Evolutionary conservation across 2,329 filamentous ascomycete genomes (phyloP).

Genomic region (Colletotrichum spaethianum): DNA sequence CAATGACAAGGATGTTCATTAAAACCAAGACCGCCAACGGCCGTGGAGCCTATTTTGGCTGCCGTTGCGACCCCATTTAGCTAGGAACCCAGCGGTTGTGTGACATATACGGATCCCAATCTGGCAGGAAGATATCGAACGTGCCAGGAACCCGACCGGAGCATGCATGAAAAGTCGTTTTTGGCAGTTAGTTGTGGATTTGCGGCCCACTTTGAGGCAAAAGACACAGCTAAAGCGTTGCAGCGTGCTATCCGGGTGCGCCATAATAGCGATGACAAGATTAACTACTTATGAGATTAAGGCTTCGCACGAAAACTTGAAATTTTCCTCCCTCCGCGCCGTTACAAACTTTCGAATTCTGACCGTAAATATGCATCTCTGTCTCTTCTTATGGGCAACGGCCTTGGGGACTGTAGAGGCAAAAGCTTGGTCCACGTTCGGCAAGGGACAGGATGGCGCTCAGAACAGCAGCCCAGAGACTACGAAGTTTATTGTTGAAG

Average conservation of each 20-base stretch:
- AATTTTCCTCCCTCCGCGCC: not conserved
- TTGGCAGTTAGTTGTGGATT: not conserved
- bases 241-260: constrained; percentile 23
- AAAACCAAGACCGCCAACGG: not conserved
- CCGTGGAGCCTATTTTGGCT: not conserved
- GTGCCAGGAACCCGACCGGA: not conserved
- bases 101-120: not conserved
- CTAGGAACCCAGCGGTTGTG: too few species aligned
- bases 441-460: not conserved
- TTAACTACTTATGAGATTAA: not conserved
- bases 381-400: not conserved
- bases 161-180: constrained; percentile 1
- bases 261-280: not conserved
- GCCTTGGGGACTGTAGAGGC: not conserved
- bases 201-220: not conserved
- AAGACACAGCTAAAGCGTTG: not conserved
- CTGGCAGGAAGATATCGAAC: not conserved
- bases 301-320: not conserved
- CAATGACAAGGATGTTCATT: not conserved
- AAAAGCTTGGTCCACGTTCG: not conserved
- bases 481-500: constrained; percentile 44
- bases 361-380: not conserved
- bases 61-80: not conserved
- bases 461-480: not conserved
- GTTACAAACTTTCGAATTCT: not conserved